phyloP scores from a whole-genome alignment of 129 eudicot species.

The Flaveria ramosissima region DNA sequence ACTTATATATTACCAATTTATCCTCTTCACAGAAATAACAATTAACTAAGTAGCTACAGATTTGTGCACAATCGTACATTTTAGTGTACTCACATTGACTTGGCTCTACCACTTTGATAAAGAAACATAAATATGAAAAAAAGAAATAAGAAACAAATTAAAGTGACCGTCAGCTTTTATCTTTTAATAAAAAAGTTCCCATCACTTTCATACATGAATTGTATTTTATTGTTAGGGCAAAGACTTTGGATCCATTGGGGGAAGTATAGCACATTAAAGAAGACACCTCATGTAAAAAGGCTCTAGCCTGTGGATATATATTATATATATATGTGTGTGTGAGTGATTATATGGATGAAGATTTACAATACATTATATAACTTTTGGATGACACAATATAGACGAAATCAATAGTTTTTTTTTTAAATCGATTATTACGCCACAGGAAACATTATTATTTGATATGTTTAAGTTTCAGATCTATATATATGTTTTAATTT shows the following conservation, averaged over 20 bases:
- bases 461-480: no score
- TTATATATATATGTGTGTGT: neutral
- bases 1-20: neutral
- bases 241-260: conserved; percentile 43
- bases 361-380: neutral
- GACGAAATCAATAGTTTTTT: no score
- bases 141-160: neutral
- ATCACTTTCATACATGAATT: conserved; percentile 50
- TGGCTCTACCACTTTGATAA: conserved; percentile 23
- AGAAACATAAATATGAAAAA: conserved; percentile 15
- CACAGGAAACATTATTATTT: no score
- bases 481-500: no score
- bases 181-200: conserved; percentile 28
- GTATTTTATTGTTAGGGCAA: conserved; percentile 45
- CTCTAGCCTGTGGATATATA: conserved; percentile 26
- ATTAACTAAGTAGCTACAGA: neutral
- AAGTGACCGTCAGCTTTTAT: conserved; percentile 33
- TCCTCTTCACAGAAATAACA: neutral
- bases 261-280: conserved; percentile 30
- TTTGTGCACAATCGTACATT: neutral
- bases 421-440: no score
- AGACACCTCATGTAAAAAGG: conserved; percentile 44
- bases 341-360: neutral
- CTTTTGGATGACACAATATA: no score
- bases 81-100: conserved; percentile 36